Percentiles rank a stretch among this genome's conserved stretches.
Evolutionary conservation across 345 rosid species (phyloP).

Genomic region (Rhodamnia rubescens): DNA sequence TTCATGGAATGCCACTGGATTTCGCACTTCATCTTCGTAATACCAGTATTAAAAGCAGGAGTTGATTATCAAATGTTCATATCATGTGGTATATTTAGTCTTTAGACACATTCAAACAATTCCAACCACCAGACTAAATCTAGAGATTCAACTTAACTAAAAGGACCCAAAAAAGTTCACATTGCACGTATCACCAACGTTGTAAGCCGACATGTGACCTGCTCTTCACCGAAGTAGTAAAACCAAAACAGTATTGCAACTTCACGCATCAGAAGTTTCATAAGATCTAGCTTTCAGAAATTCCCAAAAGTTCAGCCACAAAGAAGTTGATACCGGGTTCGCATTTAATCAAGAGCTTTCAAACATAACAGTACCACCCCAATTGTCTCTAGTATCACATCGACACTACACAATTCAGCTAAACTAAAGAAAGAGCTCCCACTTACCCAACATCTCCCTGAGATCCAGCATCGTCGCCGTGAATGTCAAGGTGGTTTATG

Average conservation of each 20-base stretch:
- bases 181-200: neutral
- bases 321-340: neutral
- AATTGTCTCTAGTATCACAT: neutral
- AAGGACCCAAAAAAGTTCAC: neutral
- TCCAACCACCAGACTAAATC: neutral
- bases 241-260: neutral
- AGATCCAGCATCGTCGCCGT: constrained; percentile 89
- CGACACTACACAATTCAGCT: neutral
- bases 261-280: neutral
- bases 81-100: neutral
- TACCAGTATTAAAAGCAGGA: neutral
- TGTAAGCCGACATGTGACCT: neutral
- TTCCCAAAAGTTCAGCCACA: neutral
- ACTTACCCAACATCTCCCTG: constrained; percentile 64
- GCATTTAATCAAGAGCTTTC: neutral
- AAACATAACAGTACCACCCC: neutral
- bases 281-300: neutral
- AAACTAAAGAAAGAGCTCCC: neutral
- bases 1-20: neutral
- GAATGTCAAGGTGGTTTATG: constrained; percentile 73
- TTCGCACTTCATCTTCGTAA: neutral
- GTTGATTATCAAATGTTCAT: neutral
- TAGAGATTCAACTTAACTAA: neutral
- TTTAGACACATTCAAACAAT: neutral
- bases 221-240: neutral